A percentile compares a stretch with the other conserved stretches of the same genome.
Evolutionary conservation across 495 filamentous ascomycete species (phyloP).

Genomic region (Hyaloscypha variabilis): DNA sequence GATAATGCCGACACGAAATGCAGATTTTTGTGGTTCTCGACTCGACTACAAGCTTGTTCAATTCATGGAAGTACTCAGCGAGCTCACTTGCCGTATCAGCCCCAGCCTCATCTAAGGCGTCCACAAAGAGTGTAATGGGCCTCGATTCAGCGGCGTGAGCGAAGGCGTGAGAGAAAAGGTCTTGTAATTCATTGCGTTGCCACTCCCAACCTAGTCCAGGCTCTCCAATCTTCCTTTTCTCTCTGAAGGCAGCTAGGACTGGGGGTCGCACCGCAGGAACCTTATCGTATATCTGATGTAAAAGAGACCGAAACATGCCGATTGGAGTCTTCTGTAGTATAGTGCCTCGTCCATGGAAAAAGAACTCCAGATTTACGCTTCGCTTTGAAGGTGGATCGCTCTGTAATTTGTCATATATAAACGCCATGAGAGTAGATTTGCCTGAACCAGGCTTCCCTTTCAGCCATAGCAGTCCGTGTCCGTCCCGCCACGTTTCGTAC

Average conservation of each 20-base stretch:
- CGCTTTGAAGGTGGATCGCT: conserved; percentile 9
- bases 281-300: conserved; percentile 37
- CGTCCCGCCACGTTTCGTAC: conserved; percentile 38
- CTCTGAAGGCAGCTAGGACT: conserved; percentile 19
- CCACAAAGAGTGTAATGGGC: conserved; percentile 28
- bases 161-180: background rate
- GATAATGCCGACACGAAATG: conserved; percentile 43
- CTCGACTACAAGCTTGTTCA: conserved; percentile 16
- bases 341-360: conserved; percentile 42
- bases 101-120: conserved; percentile 40
- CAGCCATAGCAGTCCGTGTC: conserved; percentile 45
- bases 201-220: conserved; percentile 32
- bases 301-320: conserved; percentile 41
- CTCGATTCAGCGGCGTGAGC: background rate
- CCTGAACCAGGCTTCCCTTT: conserved; percentile 51
- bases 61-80: conserved; percentile 27
- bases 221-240: conserved; percentile 24
- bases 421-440: conserved; percentile 48
- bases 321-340: conserved; percentile 36
- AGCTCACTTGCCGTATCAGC: conserved; percentile 31
- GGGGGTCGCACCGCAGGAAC: conserved; percentile 14
- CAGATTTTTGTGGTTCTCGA: conserved; percentile 32
- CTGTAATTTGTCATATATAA: conserved; percentile 7
- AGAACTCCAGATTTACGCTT: conserved; percentile 31
- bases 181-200: conserved; percentile 22